Evolutionary conservation across 371 early-diverging fungal species (phyloP).

Genomic region (Mucor saturninus): DNA sequence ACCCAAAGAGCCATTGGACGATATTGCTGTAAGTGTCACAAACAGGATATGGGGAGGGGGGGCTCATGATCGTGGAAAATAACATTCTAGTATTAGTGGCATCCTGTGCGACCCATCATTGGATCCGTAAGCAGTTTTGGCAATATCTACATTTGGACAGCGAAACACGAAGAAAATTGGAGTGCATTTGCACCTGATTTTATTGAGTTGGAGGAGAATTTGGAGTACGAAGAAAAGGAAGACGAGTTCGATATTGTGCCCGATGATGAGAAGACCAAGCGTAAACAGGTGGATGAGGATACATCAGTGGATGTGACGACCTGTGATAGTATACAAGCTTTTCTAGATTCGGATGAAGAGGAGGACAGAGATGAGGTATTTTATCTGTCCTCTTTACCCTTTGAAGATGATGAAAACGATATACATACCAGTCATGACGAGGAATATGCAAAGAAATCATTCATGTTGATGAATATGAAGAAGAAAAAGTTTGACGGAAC

Average conservation of each 20-base stretch:
- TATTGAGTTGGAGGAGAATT: constrained; percentile 87
- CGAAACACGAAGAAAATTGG: constrained; percentile 85
- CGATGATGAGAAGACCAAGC: constrained; percentile 50
- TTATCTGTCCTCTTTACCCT: constrained; percentile 36
- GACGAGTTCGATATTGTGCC: constrained; percentile 90
- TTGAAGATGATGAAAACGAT: constrained; percentile 13
- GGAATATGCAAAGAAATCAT: constrained; percentile 18
- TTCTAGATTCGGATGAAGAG: constrained; percentile 67
- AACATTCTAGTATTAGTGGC: constrained; percentile 63
- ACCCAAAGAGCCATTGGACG: constrained; percentile 86
- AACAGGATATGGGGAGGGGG: too few relatives aligned
- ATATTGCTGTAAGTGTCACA: constrained; percentile 68
- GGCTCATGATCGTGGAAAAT: neutral
- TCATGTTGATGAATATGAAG: constrained; percentile 17
- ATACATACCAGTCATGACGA: constrained; percentile 14
- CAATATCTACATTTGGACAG: constrained; percentile 88
- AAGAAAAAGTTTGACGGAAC: constrained; percentile 10
- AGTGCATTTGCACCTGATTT: constrained; percentile 94
- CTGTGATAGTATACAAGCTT: constrained; percentile 67
- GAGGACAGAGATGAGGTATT: constrained; percentile 51
- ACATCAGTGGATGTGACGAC: constrained; percentile 65
- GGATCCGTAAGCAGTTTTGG: constrained; percentile 85
- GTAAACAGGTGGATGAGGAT: constrained; percentile 61
- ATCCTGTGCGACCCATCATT: constrained; percentile 85
- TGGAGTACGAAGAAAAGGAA: constrained; percentile 91